A percentile compares a stretch with the other conserved stretches of the same genome.
Conservation (phyloP, 2,329 filamentous ascomycete species). For the Colletotrichum tropicale region DNA sequence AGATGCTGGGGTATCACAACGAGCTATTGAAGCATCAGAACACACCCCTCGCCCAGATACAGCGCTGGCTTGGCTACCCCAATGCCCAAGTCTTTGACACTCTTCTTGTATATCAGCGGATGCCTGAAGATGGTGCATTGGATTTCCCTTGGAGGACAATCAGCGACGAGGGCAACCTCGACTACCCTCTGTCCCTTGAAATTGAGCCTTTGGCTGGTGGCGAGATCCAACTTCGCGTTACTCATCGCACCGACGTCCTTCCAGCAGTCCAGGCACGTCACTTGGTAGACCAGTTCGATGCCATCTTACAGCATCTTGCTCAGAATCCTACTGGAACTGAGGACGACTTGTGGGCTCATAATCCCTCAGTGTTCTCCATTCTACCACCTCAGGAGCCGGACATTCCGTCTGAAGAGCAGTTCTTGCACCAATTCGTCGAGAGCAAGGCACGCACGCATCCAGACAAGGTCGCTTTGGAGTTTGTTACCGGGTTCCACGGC, state of each 20-base stretch:
- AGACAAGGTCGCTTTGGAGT: conserved; percentile 73
- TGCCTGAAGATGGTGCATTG: conserved; percentile 39
- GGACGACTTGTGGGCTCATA: conserved; percentile 36
- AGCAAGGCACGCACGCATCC: conserved; percentile 60
- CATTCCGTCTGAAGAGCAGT: conserved; percentile 60
- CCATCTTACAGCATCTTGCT: conserved; percentile 64
- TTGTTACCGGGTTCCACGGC: conserved; percentile 63
- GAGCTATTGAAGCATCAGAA: conserved; percentile 73
- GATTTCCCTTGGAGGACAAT: conserved; percentile 60
- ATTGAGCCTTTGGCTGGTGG: conserved; percentile 61
- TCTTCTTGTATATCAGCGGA: conserved; percentile 78
- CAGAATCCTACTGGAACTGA: conserved; percentile 46
- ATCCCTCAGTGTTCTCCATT: conserved; percentile 63
- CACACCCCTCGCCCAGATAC: conserved; percentile 72
- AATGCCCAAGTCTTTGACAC: conserved; percentile 80
- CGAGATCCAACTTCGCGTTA: conserved; percentile 66
- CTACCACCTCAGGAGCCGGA: conserved; percentile 62
- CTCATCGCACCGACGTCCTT: conserved; percentile 67
- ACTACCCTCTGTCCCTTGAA: conserved; percentile 84
- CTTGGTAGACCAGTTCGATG: conserved; percentile 75
- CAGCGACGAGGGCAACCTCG: conserved; percentile 71
- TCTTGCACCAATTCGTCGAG: conserved; percentile 84
- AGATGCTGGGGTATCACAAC: conserved; percentile 70
- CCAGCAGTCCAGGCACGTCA: conserved; percentile 71
- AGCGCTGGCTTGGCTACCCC: conserved; percentile 71